Evolutionary conservation across 192 early-diverging fungal species (phyloP).

Genomic region (Coemansia guatemalensis): DNA sequence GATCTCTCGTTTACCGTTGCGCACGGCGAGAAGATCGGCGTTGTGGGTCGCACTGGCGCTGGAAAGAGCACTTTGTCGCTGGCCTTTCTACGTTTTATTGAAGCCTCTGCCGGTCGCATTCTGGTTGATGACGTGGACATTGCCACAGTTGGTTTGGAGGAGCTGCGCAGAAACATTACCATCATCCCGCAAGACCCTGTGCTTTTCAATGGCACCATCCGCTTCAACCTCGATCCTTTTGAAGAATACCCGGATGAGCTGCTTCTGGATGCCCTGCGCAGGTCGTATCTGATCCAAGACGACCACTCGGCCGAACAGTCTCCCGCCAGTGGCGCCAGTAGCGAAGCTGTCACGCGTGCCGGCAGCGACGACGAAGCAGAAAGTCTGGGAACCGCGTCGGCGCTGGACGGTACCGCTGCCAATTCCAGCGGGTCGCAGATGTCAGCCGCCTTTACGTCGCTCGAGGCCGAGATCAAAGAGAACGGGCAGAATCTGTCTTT

Average conservation of each 20-base stretch:
- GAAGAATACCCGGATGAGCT: conserved; percentile 71
- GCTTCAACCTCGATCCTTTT: conserved; percentile 92
- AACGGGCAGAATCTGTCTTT: conserved; percentile 79
- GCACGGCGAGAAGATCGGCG: conserved; percentile 80
- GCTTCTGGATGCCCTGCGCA: conserved; percentile 74
- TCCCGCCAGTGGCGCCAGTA: neutral
- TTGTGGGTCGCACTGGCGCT: conserved; percentile 90
- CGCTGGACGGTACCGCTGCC: neutral
- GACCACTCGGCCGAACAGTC: neutral
- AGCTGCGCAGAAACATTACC: conserved; percentile 74
- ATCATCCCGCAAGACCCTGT: conserved; percentile 94
- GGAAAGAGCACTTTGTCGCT: conserved; percentile 77
- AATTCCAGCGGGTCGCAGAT: conserved; percentile 5
- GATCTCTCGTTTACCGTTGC: conserved; percentile 69
- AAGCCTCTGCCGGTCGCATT: conserved; percentile 65
- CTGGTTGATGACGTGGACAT: conserved; percentile 78
- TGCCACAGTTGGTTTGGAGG: conserved; percentile 67
- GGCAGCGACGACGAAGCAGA: neutral
- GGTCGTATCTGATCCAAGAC: conserved; percentile 68
- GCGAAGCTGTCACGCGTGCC: neutral
- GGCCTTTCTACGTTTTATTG: conserved; percentile 77
- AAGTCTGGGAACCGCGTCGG: neutral
- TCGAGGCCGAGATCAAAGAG: conserved; percentile 78
- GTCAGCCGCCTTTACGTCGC: conserved; percentile 25
- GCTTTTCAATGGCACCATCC: conserved; percentile 73